Evolutionary conservation across 305 asterid genomes (phyloP), one percentile per base, ranked within the genome.

Genomic region (Solanum hybrid): DNA sequence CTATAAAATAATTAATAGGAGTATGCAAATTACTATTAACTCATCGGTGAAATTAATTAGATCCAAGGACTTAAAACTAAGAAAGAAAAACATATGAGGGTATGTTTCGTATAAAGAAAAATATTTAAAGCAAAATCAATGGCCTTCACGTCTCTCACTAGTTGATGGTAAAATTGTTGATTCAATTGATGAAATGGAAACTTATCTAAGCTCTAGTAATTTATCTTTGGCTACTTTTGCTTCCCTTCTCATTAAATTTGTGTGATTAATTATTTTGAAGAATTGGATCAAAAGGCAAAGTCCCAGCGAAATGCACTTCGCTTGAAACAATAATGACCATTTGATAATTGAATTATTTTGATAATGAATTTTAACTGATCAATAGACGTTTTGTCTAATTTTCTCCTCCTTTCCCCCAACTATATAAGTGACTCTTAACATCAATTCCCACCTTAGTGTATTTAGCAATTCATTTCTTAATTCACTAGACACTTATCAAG

Each of bases 151-250:
- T 42, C 56, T 42, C 2, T 56, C 92, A 42, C 89, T 92, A 17
- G 93, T 91, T 31, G 96, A 90, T 16, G 91, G 90, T 46, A 90
- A 90, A 16, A 24, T 92, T 89, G 87, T 91, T 72, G 88, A 90
- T 87, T 93, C 91, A 17, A 92, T 92, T 1, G 94, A 94, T 64
- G 73, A n/a, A 88, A 80, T 91, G 38, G 92, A 93, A 80, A 94
- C 95, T 34, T 92, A 91, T 14, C 90, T 91, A 64, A 95, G 95
- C 66, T 94, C 95, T 10, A 93, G 95, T 76, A 87, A 95, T 6
- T 89, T 94, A 91, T 95, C 97, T 1, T 86, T 95, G 77, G 95
- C 94, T 27, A 93, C 24, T 56, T 56, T 56, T 56, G 69, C 69
- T 56, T 56, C 69, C n/a, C 10, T 56, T 56, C 69, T 20, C 69